Evolutionary conservation across 2,329 filamentous ascomycete genomes (phyloP).

Genomic region (Calonectria pauciramosa): DNA sequence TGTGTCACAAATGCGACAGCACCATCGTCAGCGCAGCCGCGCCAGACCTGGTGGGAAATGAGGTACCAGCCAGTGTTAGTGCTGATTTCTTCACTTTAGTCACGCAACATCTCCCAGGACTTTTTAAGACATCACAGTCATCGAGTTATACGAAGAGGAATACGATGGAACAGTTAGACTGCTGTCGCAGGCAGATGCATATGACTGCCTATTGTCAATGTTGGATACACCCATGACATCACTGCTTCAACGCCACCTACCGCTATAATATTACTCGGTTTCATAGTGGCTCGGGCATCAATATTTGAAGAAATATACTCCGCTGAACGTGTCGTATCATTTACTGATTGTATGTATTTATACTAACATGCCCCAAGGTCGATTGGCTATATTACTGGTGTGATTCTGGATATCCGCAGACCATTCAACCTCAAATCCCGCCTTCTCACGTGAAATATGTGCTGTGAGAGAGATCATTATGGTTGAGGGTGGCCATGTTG

Average conservation of each 20-base stretch:
- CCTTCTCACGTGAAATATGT: background rate
- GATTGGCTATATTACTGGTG: too few species aligned
- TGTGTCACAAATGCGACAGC: too few species aligned
- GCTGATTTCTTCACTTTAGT: background rate
- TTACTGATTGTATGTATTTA: background rate
- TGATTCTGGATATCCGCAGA: background rate
- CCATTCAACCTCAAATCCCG: background rate
- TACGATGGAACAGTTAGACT: background rate
- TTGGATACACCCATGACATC: background rate
- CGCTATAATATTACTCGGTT: background rate
- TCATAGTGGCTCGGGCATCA: background rate
- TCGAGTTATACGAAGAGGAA: too few species aligned
- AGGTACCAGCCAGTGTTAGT: background rate
- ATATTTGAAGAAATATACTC: background rate
- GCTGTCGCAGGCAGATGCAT: background rate
- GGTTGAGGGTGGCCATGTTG: too few species aligned
- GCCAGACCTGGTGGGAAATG: too few species aligned
- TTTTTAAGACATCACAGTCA: background rate
- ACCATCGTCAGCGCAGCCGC: too few species aligned
- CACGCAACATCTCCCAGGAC: background rate
- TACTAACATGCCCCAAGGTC: too few species aligned
- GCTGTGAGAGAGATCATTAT: background rate
- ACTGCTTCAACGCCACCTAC: background rate
- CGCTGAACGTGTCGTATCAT: background rate
- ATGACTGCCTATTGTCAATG: background rate